Conservation (phyloP, 495 filamentous ascomycete species). For the Podospora pseudoanserina region DNA sequence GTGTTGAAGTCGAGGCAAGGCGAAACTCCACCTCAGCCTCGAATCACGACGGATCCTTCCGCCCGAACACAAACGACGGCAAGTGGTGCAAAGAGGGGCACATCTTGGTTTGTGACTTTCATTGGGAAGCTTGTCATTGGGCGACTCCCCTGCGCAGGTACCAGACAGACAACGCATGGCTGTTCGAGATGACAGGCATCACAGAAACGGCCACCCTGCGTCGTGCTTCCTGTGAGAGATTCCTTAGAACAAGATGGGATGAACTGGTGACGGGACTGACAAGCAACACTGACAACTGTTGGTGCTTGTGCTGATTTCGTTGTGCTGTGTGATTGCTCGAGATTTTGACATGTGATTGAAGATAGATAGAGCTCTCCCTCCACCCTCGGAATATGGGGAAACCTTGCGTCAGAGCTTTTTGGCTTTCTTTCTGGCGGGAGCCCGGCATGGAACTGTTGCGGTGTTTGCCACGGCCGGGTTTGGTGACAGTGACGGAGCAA, state of each 20-base stretch:
- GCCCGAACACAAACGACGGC: background rate
- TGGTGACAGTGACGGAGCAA: background rate
- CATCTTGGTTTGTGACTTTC: background rate
- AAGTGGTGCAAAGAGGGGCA: background rate
- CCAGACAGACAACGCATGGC: background rate
- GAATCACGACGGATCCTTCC: background rate
- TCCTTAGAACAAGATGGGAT: background rate
- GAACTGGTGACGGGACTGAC: background rate
- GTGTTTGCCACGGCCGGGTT: constrained; percentile 1
- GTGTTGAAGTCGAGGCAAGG: background rate
- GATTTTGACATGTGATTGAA: background rate
- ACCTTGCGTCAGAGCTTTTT: constrained; percentile 2
- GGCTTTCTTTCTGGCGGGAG: background rate
- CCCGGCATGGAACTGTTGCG: background rate
- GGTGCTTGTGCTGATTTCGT: no score
- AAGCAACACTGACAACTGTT: no score
- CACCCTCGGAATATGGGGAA: constrained; percentile 1
- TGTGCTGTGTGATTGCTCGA: background rate
- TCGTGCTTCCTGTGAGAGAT: background rate
- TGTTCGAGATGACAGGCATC: background rate
- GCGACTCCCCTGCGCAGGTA: background rate
- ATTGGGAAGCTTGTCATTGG: background rate
- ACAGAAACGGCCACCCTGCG: background rate
- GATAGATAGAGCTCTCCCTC: background rate
- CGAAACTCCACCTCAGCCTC: background rate